A percentile compares a stretch with the other conserved stretches of the same genome.
Evolutionary conservation across 176 grass and related monocot species (phyloP).

Genomic region (Ensete glaucum): DNA sequence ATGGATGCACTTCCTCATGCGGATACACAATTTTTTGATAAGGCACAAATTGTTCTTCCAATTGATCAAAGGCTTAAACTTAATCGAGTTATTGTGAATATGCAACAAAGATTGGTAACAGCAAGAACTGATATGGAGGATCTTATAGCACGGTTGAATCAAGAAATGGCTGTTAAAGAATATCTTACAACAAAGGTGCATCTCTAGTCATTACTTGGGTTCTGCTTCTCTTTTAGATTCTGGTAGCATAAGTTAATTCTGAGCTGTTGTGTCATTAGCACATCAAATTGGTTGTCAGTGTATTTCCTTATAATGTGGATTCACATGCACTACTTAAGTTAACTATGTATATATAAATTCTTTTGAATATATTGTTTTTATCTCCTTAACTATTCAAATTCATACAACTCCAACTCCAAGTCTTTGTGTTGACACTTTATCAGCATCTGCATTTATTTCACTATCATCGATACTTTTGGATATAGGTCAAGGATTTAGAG

Average conservation of each 20-base stretch:
- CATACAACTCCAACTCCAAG: too few relatives aligned
- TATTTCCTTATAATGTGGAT: not conserved
- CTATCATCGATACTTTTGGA: not conserved
- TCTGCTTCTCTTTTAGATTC: not conserved
- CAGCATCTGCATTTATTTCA: too few relatives aligned
- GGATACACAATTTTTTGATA: conserved; percentile 43
- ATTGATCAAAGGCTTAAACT: conserved; percentile 77
- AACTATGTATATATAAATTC: not conserved
- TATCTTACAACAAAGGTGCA: conserved; percentile 90
- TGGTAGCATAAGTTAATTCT: not conserved
- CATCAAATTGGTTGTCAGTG: not conserved
- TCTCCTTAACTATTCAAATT: too few relatives aligned
- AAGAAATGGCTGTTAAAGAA: conserved; percentile 96
- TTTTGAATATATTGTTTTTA: too few relatives aligned
- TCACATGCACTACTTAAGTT: not conserved
- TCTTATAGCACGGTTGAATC: conserved; percentile 91
- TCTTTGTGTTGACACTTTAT: too few relatives aligned
- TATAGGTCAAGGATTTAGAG: conserved; percentile 98
- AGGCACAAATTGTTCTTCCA: conserved; percentile 77
- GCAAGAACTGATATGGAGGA: conserved; percentile 95
- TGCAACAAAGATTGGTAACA: conserved; percentile 75
- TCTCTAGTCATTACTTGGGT: conserved; percentile 9
- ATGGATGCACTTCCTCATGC: conserved; percentile 39
- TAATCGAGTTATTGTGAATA: conserved; percentile 64
- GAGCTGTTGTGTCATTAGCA: not conserved